A percentile compares a stretch with the other conserved stretches of the same genome.
These are phyloP conservation scores for Phytopythium delawarense DNA, from an alignment of 352 stramenopile genomes.

Conservation along the genomic window DNA sequence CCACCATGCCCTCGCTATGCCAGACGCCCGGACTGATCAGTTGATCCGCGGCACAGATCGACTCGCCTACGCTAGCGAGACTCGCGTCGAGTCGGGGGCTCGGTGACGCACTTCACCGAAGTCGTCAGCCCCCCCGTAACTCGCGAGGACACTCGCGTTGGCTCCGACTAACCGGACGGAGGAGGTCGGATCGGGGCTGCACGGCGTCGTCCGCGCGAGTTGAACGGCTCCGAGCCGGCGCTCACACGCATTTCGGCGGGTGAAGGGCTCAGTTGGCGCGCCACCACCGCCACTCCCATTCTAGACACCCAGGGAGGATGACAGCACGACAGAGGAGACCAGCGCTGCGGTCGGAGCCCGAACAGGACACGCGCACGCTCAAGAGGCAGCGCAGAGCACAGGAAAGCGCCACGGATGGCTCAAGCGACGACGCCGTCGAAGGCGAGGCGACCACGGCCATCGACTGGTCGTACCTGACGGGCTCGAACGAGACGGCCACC, in stretches of 20 bases:
- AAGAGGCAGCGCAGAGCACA: constrained; percentile 3
- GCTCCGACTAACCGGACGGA: not conserved
- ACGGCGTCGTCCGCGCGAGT: not conserved
- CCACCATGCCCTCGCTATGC: not conserved
- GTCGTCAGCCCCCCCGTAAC: too few species aligned
- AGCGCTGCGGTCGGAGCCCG: not conserved
- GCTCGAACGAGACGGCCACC: constrained; percentile 18
- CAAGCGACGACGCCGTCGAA: not conserved
- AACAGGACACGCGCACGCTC: not conserved
- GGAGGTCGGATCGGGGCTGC: not conserved
- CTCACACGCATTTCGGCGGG: not conserved
- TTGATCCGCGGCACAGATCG: not conserved
- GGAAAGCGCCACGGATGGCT: not conserved
- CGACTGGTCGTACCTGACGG: constrained; percentile 30
- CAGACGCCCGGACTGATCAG: not conserved
- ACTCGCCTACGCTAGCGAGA: not conserved
- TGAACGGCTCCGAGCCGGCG: not conserved
- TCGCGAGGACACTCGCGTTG: too few species aligned
- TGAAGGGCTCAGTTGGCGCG: not conserved
- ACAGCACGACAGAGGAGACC: not conserved
- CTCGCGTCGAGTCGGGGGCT: not conserved
- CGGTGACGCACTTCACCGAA: too few species aligned
- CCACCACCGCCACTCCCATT: not conserved
- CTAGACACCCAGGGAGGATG: not conserved
- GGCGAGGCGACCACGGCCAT: constrained; percentile 5